Conservation (phyloP, 106 monocot genomes). For the Phalaenopsis equestris region DNA sequence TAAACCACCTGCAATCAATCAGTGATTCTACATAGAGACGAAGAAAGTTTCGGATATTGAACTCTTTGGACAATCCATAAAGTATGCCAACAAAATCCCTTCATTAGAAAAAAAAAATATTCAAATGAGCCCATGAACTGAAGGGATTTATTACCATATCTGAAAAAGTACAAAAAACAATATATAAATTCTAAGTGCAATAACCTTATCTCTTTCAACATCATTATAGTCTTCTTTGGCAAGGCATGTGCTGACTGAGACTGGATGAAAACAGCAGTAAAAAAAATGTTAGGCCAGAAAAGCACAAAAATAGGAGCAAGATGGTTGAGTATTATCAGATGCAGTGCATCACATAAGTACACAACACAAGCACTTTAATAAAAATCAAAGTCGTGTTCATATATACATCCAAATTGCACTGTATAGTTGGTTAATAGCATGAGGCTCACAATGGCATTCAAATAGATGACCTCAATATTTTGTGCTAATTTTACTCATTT, state of each 20-base stretch:
- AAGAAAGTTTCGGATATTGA: conserved; percentile 67
- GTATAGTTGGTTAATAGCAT: not conserved
- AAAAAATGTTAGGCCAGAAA: not conserved
- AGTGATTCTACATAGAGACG: conserved; percentile 52
- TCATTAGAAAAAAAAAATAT: conserved; percentile 1
- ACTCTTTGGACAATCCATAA: conserved; percentile 53
- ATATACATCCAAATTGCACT: not conserved
- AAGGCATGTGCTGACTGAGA: conserved; percentile 47
- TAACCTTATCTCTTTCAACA: conserved; percentile 62
- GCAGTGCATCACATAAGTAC: not conserved
- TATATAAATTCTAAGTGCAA: not conserved
- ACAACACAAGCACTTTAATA: not conserved
- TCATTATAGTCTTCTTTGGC: conserved; percentile 50
- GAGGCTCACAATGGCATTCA: not conserved
- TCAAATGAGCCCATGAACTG: not conserved
- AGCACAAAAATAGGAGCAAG: not conserved
- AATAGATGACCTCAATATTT: not conserved
- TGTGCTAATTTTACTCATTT: not conserved
- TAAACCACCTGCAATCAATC: conserved; percentile 48
- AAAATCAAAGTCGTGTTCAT: conserved; percentile 2
- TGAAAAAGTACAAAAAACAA: not conserved
- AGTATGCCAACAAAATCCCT: conserved; percentile 81
- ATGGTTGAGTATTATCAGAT: not conserved
- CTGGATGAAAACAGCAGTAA: conserved; percentile 22
- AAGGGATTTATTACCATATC: not conserved